A percentile compares a stretch with the other conserved stretches of the same genome.
These are phyloP conservation scores for Aeminium ludgeri DNA, from an alignment of 495 filamentous ascomycete genomes.

Conservation along the genomic window DNA sequence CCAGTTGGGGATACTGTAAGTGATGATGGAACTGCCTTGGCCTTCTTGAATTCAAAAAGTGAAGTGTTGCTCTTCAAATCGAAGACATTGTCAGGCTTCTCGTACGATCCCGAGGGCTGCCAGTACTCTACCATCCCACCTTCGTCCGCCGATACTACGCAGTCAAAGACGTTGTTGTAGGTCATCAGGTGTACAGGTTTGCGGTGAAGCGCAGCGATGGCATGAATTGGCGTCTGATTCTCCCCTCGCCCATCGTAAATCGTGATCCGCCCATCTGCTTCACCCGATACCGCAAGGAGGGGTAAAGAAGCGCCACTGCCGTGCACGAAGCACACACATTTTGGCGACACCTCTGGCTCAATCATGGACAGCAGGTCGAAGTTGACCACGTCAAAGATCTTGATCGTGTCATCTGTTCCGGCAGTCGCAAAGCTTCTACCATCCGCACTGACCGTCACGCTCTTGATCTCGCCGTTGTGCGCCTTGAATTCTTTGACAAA, in stretches of 20 bases:
- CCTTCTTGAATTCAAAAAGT: slow-evolving; percentile 88
- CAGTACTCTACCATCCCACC: slow-evolving; percentile 96
- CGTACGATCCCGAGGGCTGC: slow-evolving; percentile 60
- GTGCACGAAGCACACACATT: slow-evolving; percentile 85
- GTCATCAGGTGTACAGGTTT: slow-evolving; percentile 65
- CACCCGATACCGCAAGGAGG: slow-evolving; percentile 76
- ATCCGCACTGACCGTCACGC: slow-evolving; percentile 69
- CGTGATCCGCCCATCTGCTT: slow-evolving; percentile 48
- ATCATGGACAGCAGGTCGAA: slow-evolving; percentile 69
- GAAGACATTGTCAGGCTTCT: slow-evolving; percentile 86
- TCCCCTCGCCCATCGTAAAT: slow-evolving; percentile 87
- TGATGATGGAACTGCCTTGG: slow-evolving; percentile 72
- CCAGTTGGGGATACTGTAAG: slow-evolving; percentile 75
- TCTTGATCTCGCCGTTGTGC: slow-evolving; percentile 68
- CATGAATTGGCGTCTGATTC: slow-evolving; percentile 53
- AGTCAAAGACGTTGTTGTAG: slow-evolving; percentile 79
- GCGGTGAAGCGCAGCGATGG: slow-evolving; percentile 56
- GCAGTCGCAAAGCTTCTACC: slow-evolving; percentile 87
- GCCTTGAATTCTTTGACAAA: slow-evolving; percentile 97
- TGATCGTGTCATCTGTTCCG: slow-evolving; percentile 72
- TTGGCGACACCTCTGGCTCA: slow-evolving; percentile 53
- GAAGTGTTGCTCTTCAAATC: slow-evolving; percentile 80
- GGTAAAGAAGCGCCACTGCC: slow-evolving; percentile 72
- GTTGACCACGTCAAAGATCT: slow-evolving; percentile 80
- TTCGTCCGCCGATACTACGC: slow-evolving; percentile 76